Evolutionary conservation across 2,329 filamentous ascomycete species (phyloP).

Genomic region (Leptoxyphium fumago): DNA sequence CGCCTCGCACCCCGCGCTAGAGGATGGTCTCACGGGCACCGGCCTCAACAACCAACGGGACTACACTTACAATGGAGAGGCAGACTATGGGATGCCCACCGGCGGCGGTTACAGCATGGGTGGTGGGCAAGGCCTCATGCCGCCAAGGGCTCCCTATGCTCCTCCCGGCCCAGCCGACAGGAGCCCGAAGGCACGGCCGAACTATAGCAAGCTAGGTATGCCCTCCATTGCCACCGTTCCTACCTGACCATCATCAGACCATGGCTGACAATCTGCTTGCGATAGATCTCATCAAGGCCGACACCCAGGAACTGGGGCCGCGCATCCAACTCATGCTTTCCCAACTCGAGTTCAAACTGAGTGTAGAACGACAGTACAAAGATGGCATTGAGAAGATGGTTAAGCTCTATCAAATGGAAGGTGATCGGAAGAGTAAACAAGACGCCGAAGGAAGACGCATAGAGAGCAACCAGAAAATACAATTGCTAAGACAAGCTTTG

Average conservation of each 20-base stretch:
- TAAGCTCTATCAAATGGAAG: slow-evolving; percentile 90
- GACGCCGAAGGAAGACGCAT: slow-evolving; percentile 81
- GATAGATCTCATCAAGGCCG: slow-evolving; percentile 92
- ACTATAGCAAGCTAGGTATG: slow-evolving; percentile 92
- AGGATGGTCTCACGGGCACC: slow-evolving; percentile 33
- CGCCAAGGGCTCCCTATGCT: slow-evolving; percentile 64
- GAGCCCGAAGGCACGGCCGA: slow-evolving; percentile 62
- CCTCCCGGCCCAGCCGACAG: slow-evolving; percentile 53
- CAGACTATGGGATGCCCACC: slow-evolving; percentile 46
- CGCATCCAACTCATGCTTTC: slow-evolving; percentile 98
- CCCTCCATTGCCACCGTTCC: slow-evolving; percentile 3
- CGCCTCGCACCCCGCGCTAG: slow-evolving; percentile 15
- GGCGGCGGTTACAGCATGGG: slow-evolving; percentile 43
- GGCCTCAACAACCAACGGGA: slow-evolving; percentile 31
- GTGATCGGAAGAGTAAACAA: slow-evolving; percentile 85
- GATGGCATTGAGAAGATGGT: slow-evolving; percentile 99
- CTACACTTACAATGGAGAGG: slow-evolving; percentile 36
- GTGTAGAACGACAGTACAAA: slow-evolving; percentile 97
- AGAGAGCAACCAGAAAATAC: slow-evolving; percentile 96
- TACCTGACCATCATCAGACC: too few species aligned
- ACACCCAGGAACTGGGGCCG: slow-evolving; percentile 85
- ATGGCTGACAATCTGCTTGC: too few species aligned
- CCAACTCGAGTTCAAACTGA: slow-evolving; percentile 96
- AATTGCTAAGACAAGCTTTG: slow-evolving; percentile 84
- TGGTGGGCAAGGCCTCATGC: slow-evolving; percentile 60